These are phyloP conservation scores for Pisolithus sp. DNA, from an alignment of 768 basidiomycete species.

Conservation along the genomic window DNA sequence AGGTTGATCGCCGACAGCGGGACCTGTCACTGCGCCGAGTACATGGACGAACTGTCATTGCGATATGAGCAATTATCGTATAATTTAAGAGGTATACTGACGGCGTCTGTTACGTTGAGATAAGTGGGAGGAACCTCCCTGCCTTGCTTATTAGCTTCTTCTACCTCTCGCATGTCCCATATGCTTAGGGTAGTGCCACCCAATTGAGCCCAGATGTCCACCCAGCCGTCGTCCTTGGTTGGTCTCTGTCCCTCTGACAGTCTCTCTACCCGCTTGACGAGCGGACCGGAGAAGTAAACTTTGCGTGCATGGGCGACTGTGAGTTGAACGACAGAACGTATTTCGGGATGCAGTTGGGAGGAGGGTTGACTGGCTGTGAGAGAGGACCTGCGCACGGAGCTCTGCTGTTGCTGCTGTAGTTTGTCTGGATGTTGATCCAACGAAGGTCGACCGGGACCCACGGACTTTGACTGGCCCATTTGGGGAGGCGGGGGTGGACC, in stretches of 20 bases:
- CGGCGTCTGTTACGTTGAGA: constrained; percentile 83
- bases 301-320: constrained; percentile 76
- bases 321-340: constrained; percentile 70
- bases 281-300: constrained; percentile 81
- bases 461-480: constrained; percentile 28
- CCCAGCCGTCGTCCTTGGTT: constrained; percentile 71
- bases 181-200: constrained; percentile 84
- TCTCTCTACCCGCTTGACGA: constrained; percentile 72
- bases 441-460: constrained; percentile 22
- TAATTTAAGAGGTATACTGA: constrained; percentile 34
- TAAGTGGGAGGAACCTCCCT: constrained; percentile 82
- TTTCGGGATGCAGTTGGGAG: constrained; percentile 68
- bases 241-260: constrained; percentile 68
- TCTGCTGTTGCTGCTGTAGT: constrained; percentile 15
- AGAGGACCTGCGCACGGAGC: constrained; percentile 15
- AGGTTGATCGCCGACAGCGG: constrained; percentile 43
- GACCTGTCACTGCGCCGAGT: constrained; percentile 65
- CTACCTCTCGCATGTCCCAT: constrained; percentile 88
- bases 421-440: constrained; percentile 18
- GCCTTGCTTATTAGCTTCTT: constrained; percentile 75
- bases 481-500: constrained; percentile 17
- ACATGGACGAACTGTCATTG: constrained; percentile 65
- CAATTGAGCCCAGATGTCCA: constrained; percentile 84
- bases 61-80: constrained; percentile 1
- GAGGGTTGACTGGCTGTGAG: constrained; percentile 15